These are phyloP conservation scores for Fusarium sp. DNA, from an alignment of 2,329 filamentous ascomycete species.

Conservation along the genomic window DNA sequence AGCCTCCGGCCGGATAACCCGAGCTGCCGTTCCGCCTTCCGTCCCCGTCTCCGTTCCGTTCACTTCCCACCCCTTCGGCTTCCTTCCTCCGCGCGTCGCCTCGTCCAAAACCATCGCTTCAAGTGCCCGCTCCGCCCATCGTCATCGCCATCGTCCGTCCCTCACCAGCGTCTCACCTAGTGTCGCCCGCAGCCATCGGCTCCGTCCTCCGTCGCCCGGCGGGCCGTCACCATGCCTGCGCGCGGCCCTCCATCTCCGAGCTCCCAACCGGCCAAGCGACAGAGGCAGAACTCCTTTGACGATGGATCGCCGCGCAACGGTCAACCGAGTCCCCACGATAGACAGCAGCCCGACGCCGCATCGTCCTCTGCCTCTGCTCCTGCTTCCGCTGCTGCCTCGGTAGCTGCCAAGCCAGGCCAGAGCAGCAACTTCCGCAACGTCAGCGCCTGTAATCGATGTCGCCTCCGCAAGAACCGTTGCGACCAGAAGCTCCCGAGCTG, in stretches of 20 bases:
- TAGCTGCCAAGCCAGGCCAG: constrained; percentile 60
- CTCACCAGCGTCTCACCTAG: constrained; percentile 17
- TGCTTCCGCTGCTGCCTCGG: constrained; percentile 40
- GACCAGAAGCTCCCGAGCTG: constrained; percentile 94
- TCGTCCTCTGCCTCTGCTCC: constrained; percentile 33
- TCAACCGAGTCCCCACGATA: constrained; percentile 39
- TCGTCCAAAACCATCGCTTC: constrained; percentile 4
- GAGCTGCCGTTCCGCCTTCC: constrained; percentile 34
- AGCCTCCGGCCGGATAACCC: constrained; percentile 29
- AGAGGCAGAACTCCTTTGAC: constrained; percentile 63
- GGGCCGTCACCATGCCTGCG: constrained; percentile 49
- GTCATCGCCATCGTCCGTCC: background rate
- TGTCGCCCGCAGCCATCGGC: constrained; percentile 27
- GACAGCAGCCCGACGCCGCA: constrained; percentile 46
- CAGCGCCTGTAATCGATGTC: constrained; percentile 92
- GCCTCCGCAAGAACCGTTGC: constrained; percentile 92
- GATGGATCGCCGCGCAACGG: constrained; percentile 54
- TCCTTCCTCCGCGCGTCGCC: constrained; percentile 21
- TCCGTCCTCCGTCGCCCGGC: constrained; percentile 40
- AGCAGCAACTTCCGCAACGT: constrained; percentile 84
- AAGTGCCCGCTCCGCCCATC: constrained; percentile 11
- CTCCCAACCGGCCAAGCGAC: constrained; percentile 66
- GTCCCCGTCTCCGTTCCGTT: constrained; percentile 30
- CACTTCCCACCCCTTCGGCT: constrained; percentile 18
- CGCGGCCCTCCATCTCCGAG: constrained; percentile 64